Base-by-base conservation (phyloP, 331 rosid species). In the Acacia concinna region DNA sequence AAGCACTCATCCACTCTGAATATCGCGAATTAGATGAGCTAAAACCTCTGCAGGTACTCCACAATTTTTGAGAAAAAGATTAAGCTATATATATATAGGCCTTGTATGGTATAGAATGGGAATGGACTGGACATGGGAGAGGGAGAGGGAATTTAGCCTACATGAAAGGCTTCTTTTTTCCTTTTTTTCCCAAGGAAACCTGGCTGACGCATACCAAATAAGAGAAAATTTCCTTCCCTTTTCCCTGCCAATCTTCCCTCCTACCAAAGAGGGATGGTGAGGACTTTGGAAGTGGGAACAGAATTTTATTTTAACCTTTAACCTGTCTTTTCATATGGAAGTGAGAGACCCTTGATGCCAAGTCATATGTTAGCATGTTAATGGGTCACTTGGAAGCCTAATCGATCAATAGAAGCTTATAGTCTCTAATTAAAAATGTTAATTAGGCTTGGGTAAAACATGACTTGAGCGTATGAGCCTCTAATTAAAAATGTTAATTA, bases 11-110 rank as follows among this genome's bases (percentile, higher is more conserved):
- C 84, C 80, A 79, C 68, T 79, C 85, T 23, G 92, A 91, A 54
- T 74, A 78, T 54, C 88, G 79, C 27, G 97, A 90, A 79, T 46
- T 69, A 28, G 89, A 87, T 67, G 78, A 78, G 32, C 85, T 91
- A 94, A 83, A 90, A 85, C 94, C 98, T 0, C 38, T 96, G 32
- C 98, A 91, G 99, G 99, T 96, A 91, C 80, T 71, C 84, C 38
- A 66, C n/a, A 74, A 81, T 4, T 14, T 62, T 13, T 28, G 13
- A 25, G 18, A 18, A 25, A 23, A 25, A 56, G 2, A 8, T 56
- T 8, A 23, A 56, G 15, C 63, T 56, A 49, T 49, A 49, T 49
- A 20, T 56, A 49, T 49, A 49, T 49, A 20, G 10, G 23, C 57
- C 21, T 18, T 20, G 2, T 49, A 18, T 49, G 10, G 57, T 20